Conservation (phyloP, 176 grass and related monocot species). For the Thinopyrum elongatum region DNA sequence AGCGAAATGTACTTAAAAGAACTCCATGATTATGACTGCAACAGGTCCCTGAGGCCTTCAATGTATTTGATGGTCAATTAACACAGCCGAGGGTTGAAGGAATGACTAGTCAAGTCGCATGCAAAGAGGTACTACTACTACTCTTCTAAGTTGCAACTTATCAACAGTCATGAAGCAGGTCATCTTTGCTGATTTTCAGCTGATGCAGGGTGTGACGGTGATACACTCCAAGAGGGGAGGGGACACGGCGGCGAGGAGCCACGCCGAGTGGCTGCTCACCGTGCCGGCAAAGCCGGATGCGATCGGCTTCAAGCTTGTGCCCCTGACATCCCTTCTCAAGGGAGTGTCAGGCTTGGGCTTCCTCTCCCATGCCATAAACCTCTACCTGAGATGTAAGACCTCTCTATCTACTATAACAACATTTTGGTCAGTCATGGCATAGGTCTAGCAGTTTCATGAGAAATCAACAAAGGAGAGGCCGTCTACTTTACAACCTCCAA, state of each 20-base stretch:
- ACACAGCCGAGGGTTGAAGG: slow-evolving; percentile 44
- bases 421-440: neutral
- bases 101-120: slow-evolving; percentile 42
- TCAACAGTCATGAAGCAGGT: neutral
- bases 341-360: slow-evolving; percentile 61
- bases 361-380: slow-evolving; percentile 91
- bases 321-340: slow-evolving; percentile 79
- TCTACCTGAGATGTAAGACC: slow-evolving; percentile 88
- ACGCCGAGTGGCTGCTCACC: slow-evolving; percentile 82
- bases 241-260: slow-evolving; percentile 48
- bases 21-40: slow-evolving; percentile 8
- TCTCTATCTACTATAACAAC: neutral
- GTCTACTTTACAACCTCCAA: neutral
- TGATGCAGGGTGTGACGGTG: slow-evolving; percentile 73
- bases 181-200: neutral
- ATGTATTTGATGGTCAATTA: slow-evolving; percentile 66
- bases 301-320: slow-evolving; percentile 81
- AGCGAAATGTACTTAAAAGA: neutral
- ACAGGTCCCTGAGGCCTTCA: slow-evolving; percentile 76
- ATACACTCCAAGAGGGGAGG: slow-evolving; percentile 87
- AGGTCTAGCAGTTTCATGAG: neutral
- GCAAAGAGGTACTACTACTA: slow-evolving; percentile 61
- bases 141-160: neutral
- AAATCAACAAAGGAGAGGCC: neutral
- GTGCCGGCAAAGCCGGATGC: slow-evolving; percentile 59